phyloP scores from a whole-genome alignment of 257 asterid genomes.

The Prunella vulgaris region DNA sequence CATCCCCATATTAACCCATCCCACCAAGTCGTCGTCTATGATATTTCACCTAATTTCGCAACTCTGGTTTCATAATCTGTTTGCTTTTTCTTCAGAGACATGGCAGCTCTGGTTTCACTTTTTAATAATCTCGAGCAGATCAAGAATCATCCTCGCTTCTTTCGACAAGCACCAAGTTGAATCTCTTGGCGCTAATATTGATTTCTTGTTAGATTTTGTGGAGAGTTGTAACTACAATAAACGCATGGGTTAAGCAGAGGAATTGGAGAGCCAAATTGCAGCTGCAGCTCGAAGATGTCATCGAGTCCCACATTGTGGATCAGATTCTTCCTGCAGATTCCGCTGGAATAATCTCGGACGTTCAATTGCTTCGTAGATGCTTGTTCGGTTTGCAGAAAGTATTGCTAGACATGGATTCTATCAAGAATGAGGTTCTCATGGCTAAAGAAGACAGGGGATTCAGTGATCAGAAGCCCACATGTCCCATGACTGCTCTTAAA shows the following conservation, averaged over 20 bases:
- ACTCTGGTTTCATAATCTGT: too few species aligned
- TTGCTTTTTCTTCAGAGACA: too few species aligned
- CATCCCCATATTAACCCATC: too few species aligned
- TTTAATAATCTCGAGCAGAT: neutral
- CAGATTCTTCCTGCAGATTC: neutral
- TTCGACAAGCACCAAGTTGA: neutral
- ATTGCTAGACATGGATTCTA: neutral
- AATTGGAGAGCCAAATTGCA: constrained; percentile 3
- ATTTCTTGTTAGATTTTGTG: neutral
- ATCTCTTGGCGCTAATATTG: neutral
- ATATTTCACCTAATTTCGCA: too few species aligned
- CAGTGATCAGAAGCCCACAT: neutral
- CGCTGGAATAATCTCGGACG: neutral
- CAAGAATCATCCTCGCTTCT: neutral
- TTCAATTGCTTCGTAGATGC: neutral
- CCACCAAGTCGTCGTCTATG: too few species aligned
- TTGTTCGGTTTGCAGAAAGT: neutral
- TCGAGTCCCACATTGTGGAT: constrained; percentile 8
- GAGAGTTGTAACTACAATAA: neutral
- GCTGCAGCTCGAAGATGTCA: constrained; percentile 18
- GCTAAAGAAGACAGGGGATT: neutral
- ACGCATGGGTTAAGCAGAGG: neutral
- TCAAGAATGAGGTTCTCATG: neutral
- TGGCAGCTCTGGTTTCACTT: neutral
- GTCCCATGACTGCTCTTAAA: neutral